Conservation (phyloP, 2,329 filamentous ascomycete species). For the Penicillium janthinellum region DNA sequence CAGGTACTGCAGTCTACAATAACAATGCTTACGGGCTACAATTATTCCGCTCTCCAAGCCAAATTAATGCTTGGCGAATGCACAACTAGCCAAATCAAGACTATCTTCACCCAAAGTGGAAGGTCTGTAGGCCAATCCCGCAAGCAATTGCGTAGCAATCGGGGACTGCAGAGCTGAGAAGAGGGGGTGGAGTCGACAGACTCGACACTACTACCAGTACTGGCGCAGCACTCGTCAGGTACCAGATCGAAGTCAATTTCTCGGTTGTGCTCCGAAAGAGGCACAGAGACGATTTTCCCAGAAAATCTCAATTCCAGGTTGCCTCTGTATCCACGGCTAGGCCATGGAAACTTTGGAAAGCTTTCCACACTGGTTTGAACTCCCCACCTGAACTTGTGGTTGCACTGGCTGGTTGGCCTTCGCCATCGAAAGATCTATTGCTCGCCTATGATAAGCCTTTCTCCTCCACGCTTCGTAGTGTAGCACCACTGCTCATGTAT, state of each 20-base stretch:
- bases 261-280: neutral
- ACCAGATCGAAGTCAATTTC: conserved; percentile 13
- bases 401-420: conserved; percentile 1
- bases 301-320: conserved; percentile 16
- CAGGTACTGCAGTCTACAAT: neutral
- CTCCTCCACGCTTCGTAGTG: neutral
- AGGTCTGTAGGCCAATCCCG: conserved; percentile 2
- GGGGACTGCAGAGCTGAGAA: neutral
- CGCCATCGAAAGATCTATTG: conserved; percentile 17
- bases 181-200: conserved; percentile 1
- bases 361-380: neutral
- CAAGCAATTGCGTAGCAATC: neutral
- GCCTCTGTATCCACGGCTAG: conserved; percentile 1
- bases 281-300: conserved; percentile 12
- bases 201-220: neutral
- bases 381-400: conserved; percentile 12
- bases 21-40: neutral
- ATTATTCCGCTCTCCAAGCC: neutral
- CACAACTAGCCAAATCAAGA: neutral
- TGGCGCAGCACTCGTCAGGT: conserved; percentile 5
- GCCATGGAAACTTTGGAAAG: conserved; percentile 18
- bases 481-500: conserved; percentile 8
- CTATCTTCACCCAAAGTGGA: conserved; percentile 5
- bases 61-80: neutral
- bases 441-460: conserved; percentile 17